Evolutionary conservation across 1,284 basidiomycete species (phyloP).

Genomic region (Melampsora allii-populina): DNA sequence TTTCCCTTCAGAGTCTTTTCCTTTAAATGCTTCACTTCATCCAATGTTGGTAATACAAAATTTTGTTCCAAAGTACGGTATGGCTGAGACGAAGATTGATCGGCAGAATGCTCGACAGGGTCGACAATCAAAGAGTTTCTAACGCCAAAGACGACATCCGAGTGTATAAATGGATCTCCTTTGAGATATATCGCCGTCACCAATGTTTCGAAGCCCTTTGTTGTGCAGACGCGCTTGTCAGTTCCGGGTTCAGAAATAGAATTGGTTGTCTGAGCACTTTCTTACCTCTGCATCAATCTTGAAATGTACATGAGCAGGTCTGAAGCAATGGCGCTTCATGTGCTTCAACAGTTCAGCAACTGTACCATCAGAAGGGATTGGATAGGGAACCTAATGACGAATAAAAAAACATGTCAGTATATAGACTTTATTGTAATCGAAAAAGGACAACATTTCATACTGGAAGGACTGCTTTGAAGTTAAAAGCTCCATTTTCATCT

Average conservation of each 20-base stretch:
- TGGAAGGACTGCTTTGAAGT: constrained; percentile 72
- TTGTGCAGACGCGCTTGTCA: constrained; percentile 51
- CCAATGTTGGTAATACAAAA: constrained; percentile 58
- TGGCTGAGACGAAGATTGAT: constrained; percentile 51
- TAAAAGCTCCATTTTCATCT: constrained; percentile 64
- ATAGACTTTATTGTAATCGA: background rate
- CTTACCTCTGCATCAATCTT: constrained; percentile 35
- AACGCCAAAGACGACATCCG: constrained; percentile 74
- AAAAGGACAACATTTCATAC: constrained; percentile 56
- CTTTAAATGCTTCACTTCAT: constrained; percentile 53
- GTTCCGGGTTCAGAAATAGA: background rate
- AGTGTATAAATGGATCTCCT: constrained; percentile 64
- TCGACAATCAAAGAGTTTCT: constrained; percentile 55
- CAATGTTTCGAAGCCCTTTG: constrained; percentile 67
- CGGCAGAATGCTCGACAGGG: constrained; percentile 51
- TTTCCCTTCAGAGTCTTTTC: constrained; percentile 1
- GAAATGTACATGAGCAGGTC: constrained; percentile 75
- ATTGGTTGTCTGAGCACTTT: background rate
- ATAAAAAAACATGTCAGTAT: background rate
- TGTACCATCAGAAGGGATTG: constrained; percentile 65
- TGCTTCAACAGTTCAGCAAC: constrained; percentile 64
- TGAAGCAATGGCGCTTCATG: constrained; percentile 68
- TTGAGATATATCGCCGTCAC: constrained; percentile 71
- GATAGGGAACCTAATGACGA: constrained; percentile 58
- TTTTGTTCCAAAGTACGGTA: constrained; percentile 59